Evolutionary conservation across 495 filamentous ascomycete genomes (phyloP).

Genomic region (Daldinia bambusicola): DNA sequence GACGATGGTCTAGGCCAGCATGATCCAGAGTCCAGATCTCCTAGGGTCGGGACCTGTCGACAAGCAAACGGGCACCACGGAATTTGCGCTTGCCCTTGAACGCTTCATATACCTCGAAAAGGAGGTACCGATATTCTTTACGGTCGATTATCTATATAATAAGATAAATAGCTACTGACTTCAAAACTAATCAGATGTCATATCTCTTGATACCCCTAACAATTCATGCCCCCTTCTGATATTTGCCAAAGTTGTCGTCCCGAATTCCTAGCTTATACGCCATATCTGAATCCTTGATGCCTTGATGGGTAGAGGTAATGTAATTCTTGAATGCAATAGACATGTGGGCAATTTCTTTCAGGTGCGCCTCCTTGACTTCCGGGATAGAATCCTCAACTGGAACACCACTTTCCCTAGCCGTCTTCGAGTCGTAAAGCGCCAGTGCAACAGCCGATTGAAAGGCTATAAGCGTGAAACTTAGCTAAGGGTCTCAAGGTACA

Average conservation of each 20-base stretch:
- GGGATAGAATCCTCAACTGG: constrained; percentile 16
- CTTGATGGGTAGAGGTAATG: constrained; percentile 20
- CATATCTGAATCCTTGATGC: constrained; percentile 13
- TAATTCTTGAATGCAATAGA: constrained; percentile 24
- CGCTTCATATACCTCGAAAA: background rate
- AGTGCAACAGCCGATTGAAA: constrained; percentile 28
- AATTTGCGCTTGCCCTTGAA: background rate
- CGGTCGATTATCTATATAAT: background rate
- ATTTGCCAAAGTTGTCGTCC: constrained; percentile 14
- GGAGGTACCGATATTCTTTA: background rate
- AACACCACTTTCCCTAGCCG: constrained; percentile 10
- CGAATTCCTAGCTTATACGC: constrained; percentile 15
- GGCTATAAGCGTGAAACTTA: background rate
- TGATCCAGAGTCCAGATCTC: background rate
- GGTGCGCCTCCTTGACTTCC: constrained; percentile 17
- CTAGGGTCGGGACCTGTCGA: background rate
- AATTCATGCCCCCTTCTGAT: background rate
- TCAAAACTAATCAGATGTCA: background rate
- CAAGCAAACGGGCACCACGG: background rate
- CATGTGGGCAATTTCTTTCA: constrained; percentile 21
- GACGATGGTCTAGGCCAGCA: constrained; percentile 21
- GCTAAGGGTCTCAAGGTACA: background rate
- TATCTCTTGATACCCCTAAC: background rate
- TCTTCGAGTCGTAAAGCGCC: constrained; percentile 20
- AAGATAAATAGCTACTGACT: background rate